Conservation (phyloP, 345 rosid species). For the Rhodamnia rubescens region DNA sequence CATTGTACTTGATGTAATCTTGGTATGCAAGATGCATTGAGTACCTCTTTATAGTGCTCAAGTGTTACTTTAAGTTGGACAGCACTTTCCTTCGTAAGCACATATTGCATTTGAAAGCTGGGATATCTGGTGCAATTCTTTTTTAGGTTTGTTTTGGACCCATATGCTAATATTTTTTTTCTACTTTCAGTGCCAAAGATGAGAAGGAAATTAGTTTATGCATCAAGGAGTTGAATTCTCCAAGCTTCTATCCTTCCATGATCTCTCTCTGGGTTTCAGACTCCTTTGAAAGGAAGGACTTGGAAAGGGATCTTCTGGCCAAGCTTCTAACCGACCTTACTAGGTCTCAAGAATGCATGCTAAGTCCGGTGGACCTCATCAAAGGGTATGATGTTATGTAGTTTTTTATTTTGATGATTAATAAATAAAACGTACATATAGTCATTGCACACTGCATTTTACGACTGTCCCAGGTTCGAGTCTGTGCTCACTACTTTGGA, state of each 20-base stretch:
- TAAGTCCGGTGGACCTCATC: constrained; percentile 42
- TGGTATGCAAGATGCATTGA: background rate
- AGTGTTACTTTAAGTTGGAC: background rate
- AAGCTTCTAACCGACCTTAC: constrained; percentile 66
- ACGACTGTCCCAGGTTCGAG: constrained; percentile 42
- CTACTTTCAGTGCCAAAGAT: constrained; percentile 60
- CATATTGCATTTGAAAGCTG: background rate
- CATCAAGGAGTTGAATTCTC: constrained; percentile 75
- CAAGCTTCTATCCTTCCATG: constrained; percentile 75
- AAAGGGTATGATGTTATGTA: constrained; percentile 44
- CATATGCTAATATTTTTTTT: background rate
- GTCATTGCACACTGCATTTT: background rate
- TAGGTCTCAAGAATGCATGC: constrained; percentile 31
- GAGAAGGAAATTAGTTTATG: constrained; percentile 77
- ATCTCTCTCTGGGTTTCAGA: constrained; percentile 85
- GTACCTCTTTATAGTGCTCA: background rate
- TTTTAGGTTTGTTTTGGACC: background rate
- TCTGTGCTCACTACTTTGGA: constrained; percentile 59
- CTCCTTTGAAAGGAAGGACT: constrained; percentile 92
- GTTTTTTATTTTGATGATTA: background rate
- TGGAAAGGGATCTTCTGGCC: constrained; percentile 75
- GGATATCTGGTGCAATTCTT: background rate
- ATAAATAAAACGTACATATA: background rate
- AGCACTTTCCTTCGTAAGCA: background rate
- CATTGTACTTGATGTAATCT: background rate